A percentile compares a stretch with the other conserved stretches of the same genome.
phyloP scores from a whole-genome alignment of 352 stramenopile genomes.

The Blastocystis sp. region DNA sequence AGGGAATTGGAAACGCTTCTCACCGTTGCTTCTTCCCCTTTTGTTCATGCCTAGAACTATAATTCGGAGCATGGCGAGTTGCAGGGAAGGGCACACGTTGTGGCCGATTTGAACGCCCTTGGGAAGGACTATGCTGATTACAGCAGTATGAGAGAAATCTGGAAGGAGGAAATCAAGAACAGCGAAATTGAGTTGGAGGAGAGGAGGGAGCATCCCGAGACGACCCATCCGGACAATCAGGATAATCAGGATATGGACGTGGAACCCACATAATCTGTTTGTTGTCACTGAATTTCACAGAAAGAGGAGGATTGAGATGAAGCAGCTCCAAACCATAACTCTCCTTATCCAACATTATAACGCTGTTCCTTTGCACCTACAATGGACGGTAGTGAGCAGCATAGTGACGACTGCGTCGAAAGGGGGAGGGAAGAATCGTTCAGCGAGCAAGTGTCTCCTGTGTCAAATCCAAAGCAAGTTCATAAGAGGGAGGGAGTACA shows the following conservation, averaged over 20 bases:
- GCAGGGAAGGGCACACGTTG: conserved; percentile 41
- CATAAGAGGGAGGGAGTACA: background rate
- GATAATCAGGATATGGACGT: conserved; percentile 17
- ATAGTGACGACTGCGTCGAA: too few species aligned
- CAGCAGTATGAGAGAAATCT: conserved; percentile 50
- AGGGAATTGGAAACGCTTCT: conserved; percentile 27
- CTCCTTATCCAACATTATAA: too few species aligned
- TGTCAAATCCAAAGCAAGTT: too few species aligned
- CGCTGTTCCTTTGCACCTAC: too few species aligned
- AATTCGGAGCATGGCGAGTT: conserved; percentile 51
- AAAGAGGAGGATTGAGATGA: too few species aligned
- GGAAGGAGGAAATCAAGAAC: conserved; percentile 63
- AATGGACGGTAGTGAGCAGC: background rate
- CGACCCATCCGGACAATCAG: background rate
- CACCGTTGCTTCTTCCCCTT: background rate
- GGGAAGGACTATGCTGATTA: conserved; percentile 34
- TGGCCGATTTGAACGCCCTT: conserved; percentile 25
- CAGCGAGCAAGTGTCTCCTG: too few species aligned
- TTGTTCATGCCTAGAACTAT: conserved; percentile 29
- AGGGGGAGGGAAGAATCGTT: too few species aligned
- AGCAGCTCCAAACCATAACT: too few species aligned
- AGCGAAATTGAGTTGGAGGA: conserved; percentile 46
- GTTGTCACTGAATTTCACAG: background rate
- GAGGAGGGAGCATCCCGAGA: background rate
- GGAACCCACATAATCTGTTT: conserved; percentile 40